Conservation (phyloP, 768 basidiomycete species). For the Omphalotus guepiniiformis region DNA sequence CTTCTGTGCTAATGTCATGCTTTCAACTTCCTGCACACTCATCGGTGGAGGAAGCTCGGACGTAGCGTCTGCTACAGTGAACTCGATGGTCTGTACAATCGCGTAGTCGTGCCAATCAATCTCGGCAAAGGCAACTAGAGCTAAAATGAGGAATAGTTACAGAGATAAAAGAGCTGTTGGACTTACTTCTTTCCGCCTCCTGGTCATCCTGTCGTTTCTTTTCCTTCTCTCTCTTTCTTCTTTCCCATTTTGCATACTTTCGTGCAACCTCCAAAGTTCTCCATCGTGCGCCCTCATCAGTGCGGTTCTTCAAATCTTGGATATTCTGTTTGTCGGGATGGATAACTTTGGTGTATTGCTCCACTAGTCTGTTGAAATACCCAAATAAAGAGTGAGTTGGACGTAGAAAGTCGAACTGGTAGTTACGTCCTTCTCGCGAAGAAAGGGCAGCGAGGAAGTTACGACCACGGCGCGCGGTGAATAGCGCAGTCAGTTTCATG, state of each 20-base stretch:
- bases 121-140: constrained; percentile 83
- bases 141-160: not conserved
- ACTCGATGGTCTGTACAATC: constrained; percentile 97
- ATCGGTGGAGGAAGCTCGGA: constrained; percentile 96
- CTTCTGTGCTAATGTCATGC: constrained; percentile 95
- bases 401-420: constrained; percentile 96
- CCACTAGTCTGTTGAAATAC: constrained; percentile 95
- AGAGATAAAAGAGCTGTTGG: constrained; percentile 6
- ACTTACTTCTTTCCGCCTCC: constrained; percentile 84
- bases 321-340: constrained; percentile 76
- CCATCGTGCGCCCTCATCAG: constrained; percentile 68
- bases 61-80: constrained; percentile 86
- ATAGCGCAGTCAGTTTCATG: constrained; percentile 93
- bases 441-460: constrained; percentile 84
- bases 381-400: constrained; percentile 95
- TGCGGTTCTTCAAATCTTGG: constrained; percentile 61
- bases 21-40: constrained; percentile 91
- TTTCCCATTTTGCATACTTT: constrained; percentile 87
- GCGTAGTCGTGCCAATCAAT: constrained; percentile 99
- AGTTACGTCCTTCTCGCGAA: constrained; percentile 87
- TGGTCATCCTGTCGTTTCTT: constrained; percentile 86
- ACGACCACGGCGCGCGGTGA: constrained; percentile 88
- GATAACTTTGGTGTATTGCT: constrained; percentile 90
- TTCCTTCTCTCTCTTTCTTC: constrained; percentile 75
- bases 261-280: constrained; percentile 70